phyloP scores from a whole-genome alignment of 2,329 filamentous ascomycete genomes.

The Coleophoma eucalyptorum region DNA sequence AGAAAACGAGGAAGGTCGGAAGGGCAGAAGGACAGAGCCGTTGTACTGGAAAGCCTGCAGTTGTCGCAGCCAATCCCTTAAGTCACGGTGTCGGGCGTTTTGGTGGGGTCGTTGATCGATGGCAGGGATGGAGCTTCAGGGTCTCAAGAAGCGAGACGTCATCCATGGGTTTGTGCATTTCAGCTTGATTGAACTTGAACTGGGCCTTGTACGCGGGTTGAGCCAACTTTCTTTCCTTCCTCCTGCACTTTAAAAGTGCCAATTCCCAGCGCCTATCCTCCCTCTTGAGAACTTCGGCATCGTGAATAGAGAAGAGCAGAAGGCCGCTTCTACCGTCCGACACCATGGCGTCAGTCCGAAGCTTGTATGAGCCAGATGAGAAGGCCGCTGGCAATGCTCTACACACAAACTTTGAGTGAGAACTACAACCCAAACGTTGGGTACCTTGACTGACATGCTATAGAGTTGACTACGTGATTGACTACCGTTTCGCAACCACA shows the following conservation, averaged over 20 bases:
- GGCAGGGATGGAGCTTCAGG: background rate
- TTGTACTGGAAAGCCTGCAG: too few species aligned
- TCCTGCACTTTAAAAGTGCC: too few species aligned
- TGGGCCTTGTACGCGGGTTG: too few species aligned
- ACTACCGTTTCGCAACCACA: conserved; percentile 67
- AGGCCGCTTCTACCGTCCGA: conserved; percentile 4
- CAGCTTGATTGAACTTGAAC: too few species aligned
- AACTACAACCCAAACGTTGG: background rate
- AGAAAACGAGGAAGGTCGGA: too few species aligned
- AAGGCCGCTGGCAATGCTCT: conserved; percentile 14
- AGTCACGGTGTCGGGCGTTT: too few species aligned
- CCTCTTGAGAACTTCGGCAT: background rate
- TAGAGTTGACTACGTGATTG: conserved; percentile 85
- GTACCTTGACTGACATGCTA: conserved; percentile 6
- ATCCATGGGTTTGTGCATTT: background rate
- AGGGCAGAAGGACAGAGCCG: too few species aligned
- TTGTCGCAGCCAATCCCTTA: too few species aligned
- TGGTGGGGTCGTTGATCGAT: background rate
- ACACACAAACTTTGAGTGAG: conserved; percentile 38
- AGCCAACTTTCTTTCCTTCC: background rate
- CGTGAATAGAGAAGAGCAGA: background rate
- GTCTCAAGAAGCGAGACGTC: background rate
- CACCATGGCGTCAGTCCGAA: conserved; percentile 22
- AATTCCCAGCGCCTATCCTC: background rate
- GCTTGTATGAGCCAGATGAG: conserved; percentile 16